Conservation (phyloP, 306 rosid species). For the Gastrolobium bilobum region DNA sequence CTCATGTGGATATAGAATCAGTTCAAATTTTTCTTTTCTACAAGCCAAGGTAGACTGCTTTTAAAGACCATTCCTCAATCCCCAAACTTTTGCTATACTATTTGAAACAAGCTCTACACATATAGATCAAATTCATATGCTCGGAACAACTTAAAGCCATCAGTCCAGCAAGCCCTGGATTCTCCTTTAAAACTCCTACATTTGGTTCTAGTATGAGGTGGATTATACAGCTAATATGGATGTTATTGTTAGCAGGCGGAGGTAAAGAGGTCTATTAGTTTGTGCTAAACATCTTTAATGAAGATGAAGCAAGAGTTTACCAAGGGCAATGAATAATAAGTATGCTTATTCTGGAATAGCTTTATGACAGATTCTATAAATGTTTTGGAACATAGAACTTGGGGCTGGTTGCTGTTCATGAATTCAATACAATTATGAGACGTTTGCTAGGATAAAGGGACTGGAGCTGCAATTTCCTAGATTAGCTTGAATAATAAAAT, state of each 20-base stretch:
- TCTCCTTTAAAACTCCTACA: slow-evolving; percentile 15
- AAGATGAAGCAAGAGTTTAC: slow-evolving; percentile 18
- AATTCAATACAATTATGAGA: slow-evolving; percentile 7
- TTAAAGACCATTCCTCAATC: slow-evolving; percentile 6
- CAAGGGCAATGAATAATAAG: background rate
- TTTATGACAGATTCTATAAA: background rate
- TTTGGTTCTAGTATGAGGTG: background rate
- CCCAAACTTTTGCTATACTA: background rate
- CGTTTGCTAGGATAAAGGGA: slow-evolving; percentile 25
- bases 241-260: slow-evolving; percentile 2
- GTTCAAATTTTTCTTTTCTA: background rate
- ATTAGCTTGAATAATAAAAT: slow-evolving; percentile 24
- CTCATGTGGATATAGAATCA: background rate
- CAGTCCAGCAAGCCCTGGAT: background rate
- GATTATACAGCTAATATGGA: slow-evolving; percentile 19
- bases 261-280: slow-evolving; percentile 29
- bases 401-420: background rate
- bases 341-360: slow-evolving; percentile 28
- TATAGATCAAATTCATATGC: slow-evolving; percentile 32
- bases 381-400: slow-evolving; percentile 4
- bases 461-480: slow-evolving; percentile 9
- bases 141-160: slow-evolving; percentile 23
- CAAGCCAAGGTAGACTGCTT: slow-evolving; percentile 21
- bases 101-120: slow-evolving; percentile 38
- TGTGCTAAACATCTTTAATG: slow-evolving; percentile 32